Base-by-base conservation (phyloP, 805 yeast genomes). In the Candida orba region DNA sequence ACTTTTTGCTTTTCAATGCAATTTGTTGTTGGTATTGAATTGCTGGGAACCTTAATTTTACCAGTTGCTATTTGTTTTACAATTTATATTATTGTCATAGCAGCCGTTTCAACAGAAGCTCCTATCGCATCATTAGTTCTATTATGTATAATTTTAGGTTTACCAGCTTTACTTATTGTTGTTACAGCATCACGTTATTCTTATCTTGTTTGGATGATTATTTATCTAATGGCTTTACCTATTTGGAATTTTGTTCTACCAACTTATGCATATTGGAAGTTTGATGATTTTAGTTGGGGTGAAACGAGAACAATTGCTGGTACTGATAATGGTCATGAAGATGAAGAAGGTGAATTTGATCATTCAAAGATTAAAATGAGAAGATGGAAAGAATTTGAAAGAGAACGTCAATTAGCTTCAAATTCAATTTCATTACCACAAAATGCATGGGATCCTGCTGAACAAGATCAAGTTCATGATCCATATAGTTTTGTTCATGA, bases 261-360 rank as follows among this genome's bases (percentile, higher is more conserved):
- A 2, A 58, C 79, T 12, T 88, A 90, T 63, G 84, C 96, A 0
- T 89, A 73, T 62, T 90, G 97, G 97, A 88, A 88, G 58, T 88
- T 89, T 65, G 97, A 90, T 64, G 96, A 90, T 61, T 90, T 90
- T 65, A 79, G 89, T 60, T 90, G 97, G 97, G 96, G 97, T 59
- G 95, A 87, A 47, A 90, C 96, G 2, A 75, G 96, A 69, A 74
- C 81, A n/a, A 78, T 88, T 40, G 75, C 75, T 23, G 83, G 79
- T 20, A 88, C 78, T 10, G 86, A 76, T 35, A 78, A 81, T 54
- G 78, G 71, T 15, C 93, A 86, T 59, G 84, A 78, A 37, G 84
- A 72, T 22, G 72, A 53, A 20, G 84, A 76, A 36, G 98, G 97
- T 53, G 82, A 80, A 49, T 93, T 91, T 60, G 98, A 91, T 62